Base-by-base conservation (phyloP, 2,329 filamentous ascomycete species). In the Sphaerulina vaccinii region DNA sequence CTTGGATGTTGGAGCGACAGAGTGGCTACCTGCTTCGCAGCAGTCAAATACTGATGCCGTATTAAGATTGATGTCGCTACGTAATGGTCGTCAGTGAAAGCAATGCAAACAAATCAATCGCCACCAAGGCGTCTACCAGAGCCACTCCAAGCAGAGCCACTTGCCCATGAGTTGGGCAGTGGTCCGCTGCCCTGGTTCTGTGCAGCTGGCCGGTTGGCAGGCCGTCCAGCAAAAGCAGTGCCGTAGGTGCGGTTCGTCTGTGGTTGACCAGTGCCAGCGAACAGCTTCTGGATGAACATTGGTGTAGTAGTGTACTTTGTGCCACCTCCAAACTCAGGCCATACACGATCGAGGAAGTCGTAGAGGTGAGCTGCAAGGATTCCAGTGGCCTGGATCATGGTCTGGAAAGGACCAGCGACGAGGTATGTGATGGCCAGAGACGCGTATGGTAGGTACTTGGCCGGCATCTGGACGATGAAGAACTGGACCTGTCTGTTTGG, bases 291-390 rank as follows among this genome's bases (percentile, higher is more conserved):
- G 52, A 97, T 72, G 60, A 90, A 84, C 5, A 70, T 68, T 2
- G 93, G 93, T 0, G 90, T 93, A 11, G 79, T 76, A 29, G 96
- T 77, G 42, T 86, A 78, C 65, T 91, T 95, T 45, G 76, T 78
- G 0, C 93, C 93, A 50, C 88, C 88, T 24, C 90, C 92, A 66
- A 93, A 93, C 49, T 88, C 83, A 4, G 93, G 93, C 78, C 90
- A 97, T 36, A 96, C 79, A 42, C 88, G 82, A 2, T 88, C 90
- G 43, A 96, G 71, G 66, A 97, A 99, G 68, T 97, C 88, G 71
- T 90, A 95, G 16, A 93, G 65, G 69, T 99, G 93, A 3, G 91
- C 91, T 10, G 91, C 88, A 37, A 95, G 59, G 9, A 99, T 77
- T n/a, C 93, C 93, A 27, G 82, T 88, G 3, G 83, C 70, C 65